Evolutionary conservation across 805 yeast genomes (phyloP).

Genomic region (Candida xiaguanensis): DNA sequence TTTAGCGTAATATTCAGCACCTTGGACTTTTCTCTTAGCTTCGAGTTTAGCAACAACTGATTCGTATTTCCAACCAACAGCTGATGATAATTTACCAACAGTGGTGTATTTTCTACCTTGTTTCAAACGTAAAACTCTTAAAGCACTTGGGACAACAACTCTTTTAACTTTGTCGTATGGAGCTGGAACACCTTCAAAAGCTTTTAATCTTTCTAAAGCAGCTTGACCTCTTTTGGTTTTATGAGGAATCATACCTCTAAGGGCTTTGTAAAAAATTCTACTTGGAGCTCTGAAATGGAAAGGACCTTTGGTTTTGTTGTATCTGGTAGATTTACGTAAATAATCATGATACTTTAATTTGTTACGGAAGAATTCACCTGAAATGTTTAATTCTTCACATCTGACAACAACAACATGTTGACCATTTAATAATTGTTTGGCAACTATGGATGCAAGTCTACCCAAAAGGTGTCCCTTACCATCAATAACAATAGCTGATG

Average conservation of each 20-base stretch:
- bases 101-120: conserved; percentile 99
- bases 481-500: conserved; percentile 96
- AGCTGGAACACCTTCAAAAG: conserved; percentile 99
- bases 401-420: conserved; percentile 97
- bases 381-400: conserved; percentile 96
- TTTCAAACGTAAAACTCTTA: conserved; percentile 97
- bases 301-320: conserved; percentile 98
- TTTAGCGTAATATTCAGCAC: conserved; percentile 98
- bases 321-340: conserved; percentile 98
- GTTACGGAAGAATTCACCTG: conserved; percentile 99
- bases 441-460: conserved; percentile 97
- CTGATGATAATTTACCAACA: conserved; percentile 90
- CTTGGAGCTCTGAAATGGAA: conserved; percentile 99
- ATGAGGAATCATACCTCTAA: conserved; percentile 99
- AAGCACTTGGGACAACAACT: conserved; percentile 99
- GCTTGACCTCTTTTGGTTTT: conserved; percentile 99
- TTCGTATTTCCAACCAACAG: conserved; percentile 99
- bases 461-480: conserved; percentile 99
- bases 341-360: conserved; percentile 99
- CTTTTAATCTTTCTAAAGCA: conserved; percentile 98
- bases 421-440: conserved; percentile 98
- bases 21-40: conserved; percentile 98
- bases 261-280: conserved; percentile 98
- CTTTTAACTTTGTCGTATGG: conserved; percentile 99
- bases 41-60: conserved; percentile 95